A percentile compares a stretch with the other conserved stretches of the same genome.
phyloP scores from a whole-genome alignment of 208 protist species.

The Angomonas ambiguus region DNA sequence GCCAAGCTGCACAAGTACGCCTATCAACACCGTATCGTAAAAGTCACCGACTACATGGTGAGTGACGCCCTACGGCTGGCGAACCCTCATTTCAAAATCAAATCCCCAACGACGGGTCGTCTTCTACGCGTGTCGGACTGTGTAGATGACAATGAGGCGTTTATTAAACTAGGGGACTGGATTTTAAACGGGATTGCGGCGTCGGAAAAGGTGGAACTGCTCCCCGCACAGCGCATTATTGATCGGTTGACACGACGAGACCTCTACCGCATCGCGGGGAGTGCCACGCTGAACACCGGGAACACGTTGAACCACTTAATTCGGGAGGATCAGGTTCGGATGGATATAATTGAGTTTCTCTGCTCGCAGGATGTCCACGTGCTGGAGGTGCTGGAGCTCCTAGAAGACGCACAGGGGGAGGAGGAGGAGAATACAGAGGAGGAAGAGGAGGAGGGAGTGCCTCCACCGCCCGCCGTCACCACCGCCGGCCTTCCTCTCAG shows the following conservation, averaged over 20 bases:
- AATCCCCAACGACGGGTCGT: neutral
- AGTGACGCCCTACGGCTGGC: constrained; percentile 83
- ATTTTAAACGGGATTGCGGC: constrained; percentile 74
- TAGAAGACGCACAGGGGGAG: constrained; percentile 13
- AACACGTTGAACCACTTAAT: neutral
- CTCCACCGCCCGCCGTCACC: neutral
- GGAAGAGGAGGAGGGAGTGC: neutral
- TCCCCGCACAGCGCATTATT: constrained; percentile 33
- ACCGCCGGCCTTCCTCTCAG: neutral
- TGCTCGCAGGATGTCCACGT: constrained; percentile 13
- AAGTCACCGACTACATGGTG: constrained; percentile 94
- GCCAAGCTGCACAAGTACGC: constrained; percentile 95
- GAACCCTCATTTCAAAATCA: constrained; percentile 60
- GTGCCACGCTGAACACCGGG: constrained; percentile 23
- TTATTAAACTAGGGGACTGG: constrained; percentile 85
- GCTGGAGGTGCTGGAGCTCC: constrained; percentile 3
- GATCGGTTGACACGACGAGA: constrained; percentile 36
- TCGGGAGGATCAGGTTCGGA: neutral
- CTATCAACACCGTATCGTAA: constrained; percentile 94
- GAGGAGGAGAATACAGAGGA: neutral
- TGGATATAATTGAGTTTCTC: constrained; percentile 7
- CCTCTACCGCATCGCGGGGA: constrained; percentile 44
- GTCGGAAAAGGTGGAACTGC: constrained; percentile 21
- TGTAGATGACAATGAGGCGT: constrained; percentile 41
- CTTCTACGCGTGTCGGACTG: constrained; percentile 48